Evolutionary conservation across 2,329 filamentous ascomycete species (phyloP).

Genomic region (Penicillium polonicum): DNA sequence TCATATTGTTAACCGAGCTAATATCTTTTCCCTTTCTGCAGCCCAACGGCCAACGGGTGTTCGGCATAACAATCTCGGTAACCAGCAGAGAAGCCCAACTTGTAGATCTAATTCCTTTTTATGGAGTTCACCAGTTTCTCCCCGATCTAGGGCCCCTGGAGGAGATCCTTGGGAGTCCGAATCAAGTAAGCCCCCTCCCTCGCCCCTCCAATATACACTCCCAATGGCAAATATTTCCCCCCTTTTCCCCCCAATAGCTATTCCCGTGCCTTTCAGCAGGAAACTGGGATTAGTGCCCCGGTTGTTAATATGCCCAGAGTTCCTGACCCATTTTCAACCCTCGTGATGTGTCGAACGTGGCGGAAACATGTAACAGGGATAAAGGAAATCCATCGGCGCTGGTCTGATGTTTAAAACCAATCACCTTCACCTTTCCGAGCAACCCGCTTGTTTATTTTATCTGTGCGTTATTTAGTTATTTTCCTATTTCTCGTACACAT

Average conservation of each 20-base stretch:
- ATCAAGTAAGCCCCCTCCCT: neutral
- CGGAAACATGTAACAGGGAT: constrained; percentile 25
- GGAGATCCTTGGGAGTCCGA: neutral
- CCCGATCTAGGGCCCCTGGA: constrained; percentile 13
- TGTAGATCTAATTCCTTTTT: constrained; percentile 16
- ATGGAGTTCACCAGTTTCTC: constrained; percentile 18
- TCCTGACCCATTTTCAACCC: constrained; percentile 14
- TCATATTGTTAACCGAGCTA: constrained; percentile 16
- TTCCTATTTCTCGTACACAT: neutral
- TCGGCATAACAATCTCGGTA: constrained; percentile 15
- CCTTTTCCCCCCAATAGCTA: constrained; percentile 9
- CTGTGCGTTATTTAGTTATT: neutral
- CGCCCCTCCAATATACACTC: constrained; percentile 3
- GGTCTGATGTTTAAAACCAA: constrained; percentile 13
- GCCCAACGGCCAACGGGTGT: constrained; percentile 18
- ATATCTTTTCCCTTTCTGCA: constrained; percentile 5
- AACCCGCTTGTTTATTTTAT: constrained; percentile 7
- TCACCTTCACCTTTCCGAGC: constrained; percentile 14
- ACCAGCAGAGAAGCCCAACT: constrained; percentile 5
- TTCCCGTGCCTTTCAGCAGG: constrained; percentile 16
- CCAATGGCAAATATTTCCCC: constrained; percentile 18
- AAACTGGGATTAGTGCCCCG: constrained; percentile 13
- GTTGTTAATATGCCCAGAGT: constrained; percentile 16
- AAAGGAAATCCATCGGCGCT: constrained; percentile 5
- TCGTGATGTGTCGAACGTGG: constrained; percentile 36